Conservation (phyloP, 2,329 filamentous ascomycete genomes). For the Aspergillus ustus region DNA sequence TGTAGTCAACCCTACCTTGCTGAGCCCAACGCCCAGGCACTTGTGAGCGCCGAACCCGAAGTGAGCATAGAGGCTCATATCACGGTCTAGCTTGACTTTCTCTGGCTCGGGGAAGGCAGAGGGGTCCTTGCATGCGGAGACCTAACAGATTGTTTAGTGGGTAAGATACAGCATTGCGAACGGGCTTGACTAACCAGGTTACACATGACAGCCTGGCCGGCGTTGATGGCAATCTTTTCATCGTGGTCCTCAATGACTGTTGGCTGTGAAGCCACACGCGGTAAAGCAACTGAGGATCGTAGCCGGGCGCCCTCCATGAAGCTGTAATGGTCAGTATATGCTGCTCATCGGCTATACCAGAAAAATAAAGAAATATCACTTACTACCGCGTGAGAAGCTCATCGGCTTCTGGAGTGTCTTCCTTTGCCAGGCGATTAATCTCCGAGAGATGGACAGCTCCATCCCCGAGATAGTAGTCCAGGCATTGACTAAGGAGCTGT, state of each 20-base stretch:
- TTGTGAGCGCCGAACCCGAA: conserved; percentile 67
- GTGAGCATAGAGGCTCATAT: conserved; percentile 66
- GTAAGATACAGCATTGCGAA: background rate
- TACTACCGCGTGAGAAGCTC: conserved; percentile 57
- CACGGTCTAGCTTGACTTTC: conserved; percentile 64
- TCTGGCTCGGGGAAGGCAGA: conserved; percentile 44
- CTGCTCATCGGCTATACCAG: no score
- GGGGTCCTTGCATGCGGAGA: conserved; percentile 42
- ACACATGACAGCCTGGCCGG: conserved; percentile 41
- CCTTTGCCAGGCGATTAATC: conserved; percentile 54
- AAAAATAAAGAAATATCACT: conserved; percentile 18
- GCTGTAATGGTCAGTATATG: conserved; percentile 26
- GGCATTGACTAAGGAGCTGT: conserved; percentile 60
- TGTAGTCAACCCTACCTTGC: conserved; percentile 40
- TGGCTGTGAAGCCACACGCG: conserved; percentile 39
- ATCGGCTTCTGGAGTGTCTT: conserved; percentile 51
- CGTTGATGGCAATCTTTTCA: conserved; percentile 37
- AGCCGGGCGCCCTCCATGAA: conserved; percentile 48
- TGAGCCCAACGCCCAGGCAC: conserved; percentile 58
- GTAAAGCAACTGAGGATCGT: conserved; percentile 43
- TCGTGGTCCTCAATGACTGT: conserved; percentile 41
- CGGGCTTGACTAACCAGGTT: conserved; percentile 39
- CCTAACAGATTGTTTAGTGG: conserved; percentile 26
- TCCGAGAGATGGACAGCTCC: conserved; percentile 53
- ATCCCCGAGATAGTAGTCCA: conserved; percentile 62